A percentile compares a stretch with the other conserved stretches of the same genome.
Conservation (phyloP, 2,329 filamentous ascomycete genomes). For the Boeremia lycopersici region DNA sequence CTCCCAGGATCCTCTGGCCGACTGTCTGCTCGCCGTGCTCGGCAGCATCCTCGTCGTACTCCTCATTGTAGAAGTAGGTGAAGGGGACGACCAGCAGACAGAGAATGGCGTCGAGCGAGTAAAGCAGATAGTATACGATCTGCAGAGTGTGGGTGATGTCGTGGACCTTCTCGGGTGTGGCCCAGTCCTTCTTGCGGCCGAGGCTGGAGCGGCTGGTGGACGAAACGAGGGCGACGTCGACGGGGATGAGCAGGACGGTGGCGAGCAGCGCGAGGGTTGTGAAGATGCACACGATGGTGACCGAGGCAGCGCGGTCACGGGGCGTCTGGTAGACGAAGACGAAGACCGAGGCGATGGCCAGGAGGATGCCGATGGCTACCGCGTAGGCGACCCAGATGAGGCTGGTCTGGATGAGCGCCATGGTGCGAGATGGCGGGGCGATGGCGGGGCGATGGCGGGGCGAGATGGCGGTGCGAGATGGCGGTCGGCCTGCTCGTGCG, state of each 20-base stretch:
- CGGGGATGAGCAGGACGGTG: constrained; percentile 88
- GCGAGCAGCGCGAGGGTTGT: constrained; percentile 87
- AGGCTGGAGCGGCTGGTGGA: constrained; percentile 77
- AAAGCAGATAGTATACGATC: constrained; percentile 90
- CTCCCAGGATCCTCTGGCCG: constrained; percentile 75
- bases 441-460: too few relatives aligned
- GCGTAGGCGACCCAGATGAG: constrained; percentile 96
- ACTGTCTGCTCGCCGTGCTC: constrained; percentile 78
- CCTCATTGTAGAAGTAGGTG: constrained; percentile 97
- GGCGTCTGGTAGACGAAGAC: constrained; percentile 92
- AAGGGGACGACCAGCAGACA: constrained; percentile 92
- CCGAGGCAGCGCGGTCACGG: constrained; percentile 79
- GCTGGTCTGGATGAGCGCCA: constrained; percentile 80
- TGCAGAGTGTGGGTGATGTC: constrained; percentile 80
- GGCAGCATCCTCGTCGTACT: constrained; percentile 89
- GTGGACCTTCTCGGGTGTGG: constrained; percentile 78
- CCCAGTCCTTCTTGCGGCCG: constrained; percentile 93
- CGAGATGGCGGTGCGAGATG: too few relatives aligned
- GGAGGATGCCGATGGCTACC: constrained; percentile 76
- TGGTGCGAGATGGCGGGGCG: constrained; percentile 40
- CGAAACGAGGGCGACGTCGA: constrained; percentile 93
- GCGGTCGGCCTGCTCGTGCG: too few relatives aligned
- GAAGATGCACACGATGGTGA: constrained; percentile 84
- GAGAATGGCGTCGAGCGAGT: constrained; percentile 87
- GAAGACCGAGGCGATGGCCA: constrained; percentile 80